Evolutionary conservation across 2,329 filamentous ascomycete species (phyloP).

Genomic region (Phyllosticta citribraziliensis): DNA sequence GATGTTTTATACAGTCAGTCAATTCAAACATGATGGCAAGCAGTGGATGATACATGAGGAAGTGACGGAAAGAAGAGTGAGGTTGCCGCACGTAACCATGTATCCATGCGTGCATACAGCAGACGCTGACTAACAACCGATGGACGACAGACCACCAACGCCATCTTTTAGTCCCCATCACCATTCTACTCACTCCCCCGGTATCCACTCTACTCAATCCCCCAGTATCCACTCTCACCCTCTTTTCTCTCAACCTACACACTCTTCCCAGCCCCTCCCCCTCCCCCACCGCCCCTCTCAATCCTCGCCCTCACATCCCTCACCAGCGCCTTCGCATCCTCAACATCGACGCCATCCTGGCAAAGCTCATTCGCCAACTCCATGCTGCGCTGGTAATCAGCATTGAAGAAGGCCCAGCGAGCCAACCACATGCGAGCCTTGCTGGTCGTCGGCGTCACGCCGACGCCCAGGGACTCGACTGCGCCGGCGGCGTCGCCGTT

Average conservation of each 20-base stretch:
- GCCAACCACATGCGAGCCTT: slow-evolving; percentile 93
- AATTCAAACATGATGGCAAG: too few species aligned
- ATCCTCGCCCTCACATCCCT: slow-evolving; percentile 73
- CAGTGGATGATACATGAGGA: too few species aligned
- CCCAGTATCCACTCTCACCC: neutral
- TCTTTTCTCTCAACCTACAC: neutral
- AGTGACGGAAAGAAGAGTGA: too few species aligned
- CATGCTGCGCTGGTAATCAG: slow-evolving; percentile 67
- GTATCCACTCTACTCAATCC: too few species aligned
- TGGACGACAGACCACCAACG: too few species aligned
- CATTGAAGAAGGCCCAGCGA: slow-evolving; percentile 62
- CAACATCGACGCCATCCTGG: slow-evolving; percentile 91
- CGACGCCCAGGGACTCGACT: slow-evolving; percentile 51
- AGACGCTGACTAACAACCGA: too few species aligned
- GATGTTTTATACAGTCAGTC: too few species aligned
- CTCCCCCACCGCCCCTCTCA: slow-evolving; percentile 33
- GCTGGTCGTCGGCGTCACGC: slow-evolving; percentile 83
- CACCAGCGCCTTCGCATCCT: slow-evolving; percentile 90
- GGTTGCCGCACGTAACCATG: too few species aligned
- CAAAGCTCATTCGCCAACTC: slow-evolving; percentile 82
- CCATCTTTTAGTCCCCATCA: too few species aligned
- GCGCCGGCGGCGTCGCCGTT: slow-evolving; percentile 19
- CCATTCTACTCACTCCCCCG: too few species aligned
- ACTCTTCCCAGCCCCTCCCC: neutral
- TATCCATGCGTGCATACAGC: too few species aligned